Conservation (phyloP, 805 yeast species). For the Pichia californica region DNA sequence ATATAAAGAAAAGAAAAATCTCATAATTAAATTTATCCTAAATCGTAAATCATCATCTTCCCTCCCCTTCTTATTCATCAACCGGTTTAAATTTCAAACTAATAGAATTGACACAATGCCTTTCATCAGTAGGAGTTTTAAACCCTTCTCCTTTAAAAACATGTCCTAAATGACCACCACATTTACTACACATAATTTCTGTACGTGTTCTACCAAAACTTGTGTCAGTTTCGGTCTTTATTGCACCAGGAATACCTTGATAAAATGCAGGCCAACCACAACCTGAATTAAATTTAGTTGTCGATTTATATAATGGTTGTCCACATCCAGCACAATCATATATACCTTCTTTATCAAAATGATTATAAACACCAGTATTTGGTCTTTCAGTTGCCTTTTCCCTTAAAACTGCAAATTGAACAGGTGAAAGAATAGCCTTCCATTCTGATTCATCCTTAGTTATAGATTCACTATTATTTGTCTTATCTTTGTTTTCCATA, state of each 20-base stretch:
- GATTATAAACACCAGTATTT: constrained; percentile 52
- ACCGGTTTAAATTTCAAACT: constrained; percentile 70
- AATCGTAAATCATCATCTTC: too few species aligned
- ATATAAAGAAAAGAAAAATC: too few species aligned
- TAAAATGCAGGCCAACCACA: constrained; percentile 99
- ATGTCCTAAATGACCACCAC: constrained; percentile 96
- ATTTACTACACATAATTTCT: constrained; percentile 81
- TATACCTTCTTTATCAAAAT: constrained; percentile 47
- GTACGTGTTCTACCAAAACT: constrained; percentile 74
- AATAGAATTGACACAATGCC: constrained; percentile 92
- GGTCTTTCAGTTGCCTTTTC: constrained; percentile 70
- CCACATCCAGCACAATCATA: constrained; percentile 86
- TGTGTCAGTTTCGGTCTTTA: constrained; percentile 53
- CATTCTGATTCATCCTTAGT: constrained; percentile 56
- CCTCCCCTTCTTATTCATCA: too few species aligned
- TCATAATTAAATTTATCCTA: too few species aligned
- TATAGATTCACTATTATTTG: too few species aligned
- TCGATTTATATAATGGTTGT: constrained; percentile 69
- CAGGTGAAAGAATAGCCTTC: constrained; percentile 70
- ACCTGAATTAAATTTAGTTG: constrained; percentile 78
- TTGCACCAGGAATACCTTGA: constrained; percentile 78
- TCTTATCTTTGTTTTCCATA: too few species aligned
- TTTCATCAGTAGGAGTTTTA: constrained; percentile 74
- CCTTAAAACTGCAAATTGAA: constrained; percentile 73
- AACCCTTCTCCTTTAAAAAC: constrained; percentile 92